Conservation (phyloP, 176 grass and related monocot genomes). For the Rhynchospora pubera region DNA sequence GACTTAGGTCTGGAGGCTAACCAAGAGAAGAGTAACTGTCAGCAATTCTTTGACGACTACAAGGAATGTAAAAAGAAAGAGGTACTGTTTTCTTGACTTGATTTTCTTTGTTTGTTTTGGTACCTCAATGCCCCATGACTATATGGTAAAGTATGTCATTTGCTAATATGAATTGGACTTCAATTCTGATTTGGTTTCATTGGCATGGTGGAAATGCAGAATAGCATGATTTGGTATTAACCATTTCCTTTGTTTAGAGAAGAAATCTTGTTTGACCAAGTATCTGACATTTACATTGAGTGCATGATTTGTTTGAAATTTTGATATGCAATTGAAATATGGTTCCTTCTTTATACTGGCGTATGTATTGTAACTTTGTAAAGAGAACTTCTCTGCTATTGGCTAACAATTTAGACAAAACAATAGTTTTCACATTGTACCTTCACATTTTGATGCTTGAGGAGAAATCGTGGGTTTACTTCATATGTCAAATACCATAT, state of each 20-base stretch:
- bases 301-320: not conserved
- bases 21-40: constrained; percentile 82
- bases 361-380: not conserved
- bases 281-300: not conserved
- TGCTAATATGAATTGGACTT: not conserved
- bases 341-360: not conserved
- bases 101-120: not conserved
- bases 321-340: not conserved
- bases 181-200: not conserved
- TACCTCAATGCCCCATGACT: not conserved
- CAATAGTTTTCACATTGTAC: not conserved
- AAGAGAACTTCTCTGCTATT: not conserved
- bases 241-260: not conserved
- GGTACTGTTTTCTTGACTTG: constrained; percentile 23
- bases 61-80: constrained; percentile 97
- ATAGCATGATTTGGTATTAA: not conserved
- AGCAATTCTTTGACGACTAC: constrained; percentile 77
- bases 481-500: no score
- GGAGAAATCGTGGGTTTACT: not conserved
- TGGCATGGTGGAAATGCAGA: not conserved
- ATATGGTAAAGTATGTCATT: not conserved
- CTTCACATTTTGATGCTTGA: not conserved
- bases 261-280: not conserved
- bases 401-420: not conserved
- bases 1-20: constrained; percentile 60